A percentile compares a stretch with the other conserved stretches of the same genome.
Evolutionary conservation across 1,139 yeast genomes (phyloP).

Genomic region (Debaryomycetaceae sp.): DNA sequence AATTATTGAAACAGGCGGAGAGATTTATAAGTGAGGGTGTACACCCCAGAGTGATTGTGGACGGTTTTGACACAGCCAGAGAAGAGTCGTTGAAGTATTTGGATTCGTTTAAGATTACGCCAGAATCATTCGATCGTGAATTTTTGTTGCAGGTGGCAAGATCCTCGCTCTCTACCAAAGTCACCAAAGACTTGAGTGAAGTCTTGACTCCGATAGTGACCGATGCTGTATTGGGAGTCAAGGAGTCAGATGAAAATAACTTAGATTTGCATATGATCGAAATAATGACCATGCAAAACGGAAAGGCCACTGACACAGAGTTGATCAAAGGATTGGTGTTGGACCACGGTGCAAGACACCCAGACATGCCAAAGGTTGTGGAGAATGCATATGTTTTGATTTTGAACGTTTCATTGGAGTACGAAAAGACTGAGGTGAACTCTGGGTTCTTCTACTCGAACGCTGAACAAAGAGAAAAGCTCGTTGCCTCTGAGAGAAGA

Average conservation of each 20-base stretch:
- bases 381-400: slow-evolving; percentile 82
- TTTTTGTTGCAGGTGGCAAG: slow-evolving; percentile 87
- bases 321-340: slow-evolving; percentile 86
- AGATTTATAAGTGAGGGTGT: slow-evolving; percentile 90
- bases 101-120: slow-evolving; percentile 54
- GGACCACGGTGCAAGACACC: slow-evolving; percentile 99
- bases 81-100: slow-evolving; percentile 67
- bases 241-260: slow-evolving; percentile 46
- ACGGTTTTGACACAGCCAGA: slow-evolving; percentile 91
- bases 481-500: slow-evolving; percentile 89
- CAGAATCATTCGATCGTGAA: slow-evolving; percentile 68
- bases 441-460: slow-evolving; percentile 92
- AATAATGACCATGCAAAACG: slow-evolving; percentile 97
- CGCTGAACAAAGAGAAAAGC: slow-evolving; percentile 94
- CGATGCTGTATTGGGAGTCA: slow-evolving; percentile 87
- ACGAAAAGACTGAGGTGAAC: slow-evolving; percentile 97
- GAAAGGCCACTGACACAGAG: slow-evolving; percentile 77
- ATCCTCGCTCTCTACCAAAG: slow-evolving; percentile 84
- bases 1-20: slow-evolving; percentile 90
- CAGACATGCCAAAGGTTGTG: slow-evolving; percentile 94
- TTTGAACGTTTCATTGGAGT: slow-evolving; percentile 90
- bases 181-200: slow-evolving; percentile 69
- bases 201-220: slow-evolving; percentile 91
- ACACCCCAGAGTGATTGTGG: slow-evolving; percentile 91
- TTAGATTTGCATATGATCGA: slow-evolving; percentile 97